Base-by-base conservation (phyloP, 345 rosid species). In the Abelmoschus esculentus region DNA sequence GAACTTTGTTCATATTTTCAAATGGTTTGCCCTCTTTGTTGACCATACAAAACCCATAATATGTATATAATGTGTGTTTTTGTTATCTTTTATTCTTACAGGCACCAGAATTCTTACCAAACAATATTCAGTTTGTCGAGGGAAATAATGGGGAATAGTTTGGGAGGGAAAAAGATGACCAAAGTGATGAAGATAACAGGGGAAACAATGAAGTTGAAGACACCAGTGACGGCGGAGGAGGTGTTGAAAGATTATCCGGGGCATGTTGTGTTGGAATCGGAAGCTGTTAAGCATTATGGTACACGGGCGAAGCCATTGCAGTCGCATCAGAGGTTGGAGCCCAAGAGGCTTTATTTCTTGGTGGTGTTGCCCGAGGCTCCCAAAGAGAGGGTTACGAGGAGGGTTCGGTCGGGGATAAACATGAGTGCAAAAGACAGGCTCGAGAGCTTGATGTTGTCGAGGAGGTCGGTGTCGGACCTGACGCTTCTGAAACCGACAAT, bases 131-230 rank as follows among this genome's bases (percentile, higher is more conserved):
- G 22, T 68, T 7, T 53, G 11, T 57, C 9, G 10, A 4, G 44
- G 29, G 0, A 13, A 17, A 46, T 0, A 70, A 93, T 93, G 98
- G 97, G 96, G 12, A 93, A 93, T 82, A 77, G 80, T 80, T 73
- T 91, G 63, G 89, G 90, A 47, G 81, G 85, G 73, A 90, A 84
- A 69, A 86, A 75, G 72, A 76, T 83, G 0, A 80, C 79, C 0
- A 96, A 89, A 70, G 78, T 96, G 44, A 96, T 96, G 98, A 96
- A 89, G 77, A 89, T 90, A 61, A 80, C 68, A 56, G 99, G 99
- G 0, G 98, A 96, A 77, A 87, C 92, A 22, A 50, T 85, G 61
- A 90, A 92, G 89, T 22, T 92, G 18, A 83, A 79, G 79, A 84
- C 96, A 0, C 99, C 98, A 0, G 87, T 92, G 60, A 83, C 72